Percentiles rank a stretch among this genome's conserved stretches.
Evolutionary conservation across 192 early-diverging fungal species (phyloP).

Genomic region (Entophlyctis helioformis): DNA sequence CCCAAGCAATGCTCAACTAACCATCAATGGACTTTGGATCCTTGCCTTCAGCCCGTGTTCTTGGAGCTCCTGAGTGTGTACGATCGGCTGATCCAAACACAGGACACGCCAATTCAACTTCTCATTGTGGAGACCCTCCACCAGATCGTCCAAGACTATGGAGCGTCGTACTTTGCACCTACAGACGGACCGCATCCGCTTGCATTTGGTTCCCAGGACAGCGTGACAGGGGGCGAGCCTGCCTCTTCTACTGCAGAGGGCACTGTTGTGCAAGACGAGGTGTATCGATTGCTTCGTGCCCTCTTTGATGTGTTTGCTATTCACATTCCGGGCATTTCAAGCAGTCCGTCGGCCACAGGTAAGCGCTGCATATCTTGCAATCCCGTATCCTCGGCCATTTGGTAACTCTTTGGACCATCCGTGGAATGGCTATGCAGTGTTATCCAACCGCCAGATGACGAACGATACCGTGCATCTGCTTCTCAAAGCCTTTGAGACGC

Average conservation of each 20-base stretch:
- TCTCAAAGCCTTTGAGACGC: too few relatives aligned
- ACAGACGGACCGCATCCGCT: not conserved
- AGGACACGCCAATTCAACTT: constrained; percentile 44
- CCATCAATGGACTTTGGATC: constrained; percentile 19
- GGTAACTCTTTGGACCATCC: too few relatives aligned
- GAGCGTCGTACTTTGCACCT: not conserved
- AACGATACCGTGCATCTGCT: too few relatives aligned
- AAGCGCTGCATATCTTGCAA: too few relatives aligned
- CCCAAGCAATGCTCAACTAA: constrained; percentile 9
- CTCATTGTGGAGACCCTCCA: constrained; percentile 37
- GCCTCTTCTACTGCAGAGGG: not conserved
- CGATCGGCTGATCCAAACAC: constrained; percentile 60
- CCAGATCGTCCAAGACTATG: constrained; percentile 31
- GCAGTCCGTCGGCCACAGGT: too few relatives aligned
- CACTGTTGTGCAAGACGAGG: constrained; percentile 1
- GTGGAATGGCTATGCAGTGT: too few relatives aligned
- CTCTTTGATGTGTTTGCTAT: not conserved
- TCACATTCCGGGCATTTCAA: too few relatives aligned
- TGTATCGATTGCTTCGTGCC: not conserved
- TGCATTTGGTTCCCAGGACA: not conserved
- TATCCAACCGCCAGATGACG: too few relatives aligned
- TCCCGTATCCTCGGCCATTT: too few relatives aligned
- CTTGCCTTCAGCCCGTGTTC: constrained; percentile 38
- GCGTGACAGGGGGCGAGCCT: not conserved
- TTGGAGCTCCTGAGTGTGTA: constrained; percentile 60